Evolutionary conservation across 2,329 filamentous ascomycete genomes (phyloP), one percentile per base, ranked within the genome.

Genomic region (Fusarium sp.): DNA sequence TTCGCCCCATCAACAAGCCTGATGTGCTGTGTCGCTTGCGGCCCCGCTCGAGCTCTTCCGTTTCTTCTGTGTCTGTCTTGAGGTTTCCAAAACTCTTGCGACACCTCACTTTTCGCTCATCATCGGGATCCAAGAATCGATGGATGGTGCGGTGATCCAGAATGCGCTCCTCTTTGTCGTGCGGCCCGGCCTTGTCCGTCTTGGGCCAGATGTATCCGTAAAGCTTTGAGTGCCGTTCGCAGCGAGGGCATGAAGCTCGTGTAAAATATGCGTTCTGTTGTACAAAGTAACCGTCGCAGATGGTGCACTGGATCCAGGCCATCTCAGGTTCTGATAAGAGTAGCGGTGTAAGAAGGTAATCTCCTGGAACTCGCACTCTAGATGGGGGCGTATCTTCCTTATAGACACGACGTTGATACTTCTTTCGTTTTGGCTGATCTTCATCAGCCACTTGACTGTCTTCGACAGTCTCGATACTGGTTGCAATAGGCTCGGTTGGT

Each of bases 121-220:
- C 91, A 5, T 91, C 88, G 0, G 90, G 86, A 29, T 90, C 88
- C 10, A 98, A 83, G 77, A 97, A 98, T 1, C 95, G 92, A 80
- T 98, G 93, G 7, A 98, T 88, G 0, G 88, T 91, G n/a, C 95
- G 87, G 78, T 98, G 95, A 79, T 98, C 95, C 66, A 96, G 86
- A 2, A 97, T 85, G 15, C 90, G 83, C 78, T 91, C 88, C 73
- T 92, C 90, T 63, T 89, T 91, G 79, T 98, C 96, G 25, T 88
- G 81, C 21, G 90, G 89, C 2, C 93, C 93, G 31, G 92, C 90
- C 69, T 87, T 92, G 66, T 97, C 93, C 1, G 96, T 98, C 84
- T 99, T 98, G 10, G 96, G 96, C 96, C 96, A 99, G 63, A 92
- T 87, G 78, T 93, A 98, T 0, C 97, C 97, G 79, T 98, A 99